Evolutionary conservation across 768 basidiomycete species (phyloP).

Genomic region (Cystofilobasidium ferigula): DNA sequence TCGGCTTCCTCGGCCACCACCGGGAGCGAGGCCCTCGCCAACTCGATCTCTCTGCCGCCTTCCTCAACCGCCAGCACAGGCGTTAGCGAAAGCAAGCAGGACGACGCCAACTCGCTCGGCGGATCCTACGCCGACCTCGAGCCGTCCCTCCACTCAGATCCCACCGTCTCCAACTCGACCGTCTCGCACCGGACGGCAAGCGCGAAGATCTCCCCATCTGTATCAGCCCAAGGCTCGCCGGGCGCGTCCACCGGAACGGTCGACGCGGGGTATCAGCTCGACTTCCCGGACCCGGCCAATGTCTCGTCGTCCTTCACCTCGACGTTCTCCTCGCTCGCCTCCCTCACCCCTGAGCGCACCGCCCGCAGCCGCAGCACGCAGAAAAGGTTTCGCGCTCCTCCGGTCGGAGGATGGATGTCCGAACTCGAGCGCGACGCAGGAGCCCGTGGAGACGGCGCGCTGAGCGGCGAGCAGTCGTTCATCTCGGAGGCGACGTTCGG

Average conservation of each 20-base stretch:
- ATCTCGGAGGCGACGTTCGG: not conserved
- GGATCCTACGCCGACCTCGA: conserved; percentile 20
- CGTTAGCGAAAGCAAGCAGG: no score
- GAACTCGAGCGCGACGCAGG: not conserved
- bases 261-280: not conserved
- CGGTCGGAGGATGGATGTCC: no score
- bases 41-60: no score
- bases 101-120: conserved; percentile 3
- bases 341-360: not conserved
- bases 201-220: not conserved
- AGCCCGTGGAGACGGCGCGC: not conserved
- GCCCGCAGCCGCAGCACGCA: not conserved
- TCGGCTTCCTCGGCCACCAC: not conserved
- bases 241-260: not conserved
- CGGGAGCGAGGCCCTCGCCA: no score
- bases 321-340: not conserved
- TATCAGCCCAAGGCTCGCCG: no score
- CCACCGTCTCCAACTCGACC: conserved; percentile 1
- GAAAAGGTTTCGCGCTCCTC: no score
- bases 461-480: not conserved
- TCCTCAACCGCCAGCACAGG: no score
- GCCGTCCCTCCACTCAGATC: conserved; percentile 18
- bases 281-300: not conserved
- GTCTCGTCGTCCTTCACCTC: not conserved
- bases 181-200: not conserved